Evolutionary conservation across 495 filamentous ascomycete genomes (phyloP).

Genomic region (Niebla homalea): DNA sequence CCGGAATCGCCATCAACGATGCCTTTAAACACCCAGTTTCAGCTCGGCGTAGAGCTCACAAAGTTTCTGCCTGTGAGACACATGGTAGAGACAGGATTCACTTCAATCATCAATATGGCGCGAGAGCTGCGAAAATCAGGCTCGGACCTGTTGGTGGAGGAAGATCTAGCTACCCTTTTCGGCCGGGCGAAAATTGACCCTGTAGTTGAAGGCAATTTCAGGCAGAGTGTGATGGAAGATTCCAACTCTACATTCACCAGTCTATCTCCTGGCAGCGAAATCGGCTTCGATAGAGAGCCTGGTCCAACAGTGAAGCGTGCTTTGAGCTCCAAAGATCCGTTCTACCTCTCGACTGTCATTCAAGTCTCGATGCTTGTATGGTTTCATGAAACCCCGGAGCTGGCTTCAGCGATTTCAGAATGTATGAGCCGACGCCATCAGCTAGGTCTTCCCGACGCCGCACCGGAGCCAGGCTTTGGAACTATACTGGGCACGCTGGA

Average conservation of each 20-base stretch:
- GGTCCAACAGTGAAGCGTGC: constrained; percentile 6
- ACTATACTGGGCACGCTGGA: constrained; percentile 8
- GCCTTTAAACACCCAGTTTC: not conserved
- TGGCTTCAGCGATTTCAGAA: constrained; percentile 4
- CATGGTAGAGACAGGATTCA: not conserved
- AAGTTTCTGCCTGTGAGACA: constrained; percentile 1
- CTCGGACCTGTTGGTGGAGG: constrained; percentile 13
- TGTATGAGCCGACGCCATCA: constrained; percentile 7
- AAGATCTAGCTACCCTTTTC: constrained; percentile 11
- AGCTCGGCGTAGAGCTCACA: constrained; percentile 1
- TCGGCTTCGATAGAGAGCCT: constrained; percentile 8
- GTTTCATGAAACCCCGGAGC: constrained; percentile 6
- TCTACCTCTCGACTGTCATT: constrained; percentile 9
- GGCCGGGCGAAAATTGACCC: constrained; percentile 6
- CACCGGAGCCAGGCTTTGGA: constrained; percentile 11
- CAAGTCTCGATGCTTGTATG: constrained; percentile 13
- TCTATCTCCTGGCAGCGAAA: not conserved
- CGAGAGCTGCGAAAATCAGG: constrained; percentile 5
- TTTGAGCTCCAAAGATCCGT: constrained; percentile 5
- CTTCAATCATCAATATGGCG: constrained; percentile 3
- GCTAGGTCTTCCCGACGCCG: not conserved
- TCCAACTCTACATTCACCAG: not conserved
- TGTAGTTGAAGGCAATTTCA: constrained; percentile 6
- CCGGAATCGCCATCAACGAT: too few species aligned
- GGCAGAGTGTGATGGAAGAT: constrained; percentile 1